Base-by-base conservation (phyloP, 352 stramenopile genomes). In the Globisporangium iwayamae region DNA sequence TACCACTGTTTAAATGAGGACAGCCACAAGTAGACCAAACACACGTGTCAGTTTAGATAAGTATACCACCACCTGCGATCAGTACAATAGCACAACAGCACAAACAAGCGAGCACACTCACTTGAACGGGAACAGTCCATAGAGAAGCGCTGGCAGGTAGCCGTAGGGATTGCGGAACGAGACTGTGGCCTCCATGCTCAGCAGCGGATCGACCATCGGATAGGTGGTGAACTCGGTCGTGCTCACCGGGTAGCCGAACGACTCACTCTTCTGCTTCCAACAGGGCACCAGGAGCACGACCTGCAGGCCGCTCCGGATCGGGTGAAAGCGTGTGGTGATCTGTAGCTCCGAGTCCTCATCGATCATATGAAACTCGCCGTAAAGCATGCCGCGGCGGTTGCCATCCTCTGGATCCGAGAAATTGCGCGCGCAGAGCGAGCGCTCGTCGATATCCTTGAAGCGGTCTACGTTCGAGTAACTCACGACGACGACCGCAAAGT, bases 101-200 rank as follows among this genome's bases (percentile, higher is more conserved):
- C n/a, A 25, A 14, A 38, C 22, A 45, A 16, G 13, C 28, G 78
- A 18, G 7, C 18, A 20, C 4, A 81, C 73, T 52, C 73, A 96
- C 87, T 85, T 94, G 78, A 96, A 95, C 10, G 83, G 86, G 58
- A 90, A 87, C 34, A 95, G 74, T 18, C 87, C 88, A 39, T 83
- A 94, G 34, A 95, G 73, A 39, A 94, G 65, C 20, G 79, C 85
- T 2, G 88, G 88, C 2, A 96, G 55, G 63, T 90, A 96, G 11
- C 88, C 88, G 57, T 94, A 94, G 22, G 85, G 76, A 61, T 96
- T 96, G 11, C 67, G 64, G 60, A 96, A 96, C 11, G 78, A 69
- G 46, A 94, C 78, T 10, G 65, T 66, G 8, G 74, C 85, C 52
- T 93, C 71, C 39, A 94, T 69, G 64, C 68, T 69, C 36, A 93